A percentile compares a stretch with the other conserved stretches of the same genome.
These are phyloP conservation scores for Trichoderma simmonsii DNA, from an alignment of 2,329 filamentous ascomycete genomes.

Conservation along the genomic window DNA sequence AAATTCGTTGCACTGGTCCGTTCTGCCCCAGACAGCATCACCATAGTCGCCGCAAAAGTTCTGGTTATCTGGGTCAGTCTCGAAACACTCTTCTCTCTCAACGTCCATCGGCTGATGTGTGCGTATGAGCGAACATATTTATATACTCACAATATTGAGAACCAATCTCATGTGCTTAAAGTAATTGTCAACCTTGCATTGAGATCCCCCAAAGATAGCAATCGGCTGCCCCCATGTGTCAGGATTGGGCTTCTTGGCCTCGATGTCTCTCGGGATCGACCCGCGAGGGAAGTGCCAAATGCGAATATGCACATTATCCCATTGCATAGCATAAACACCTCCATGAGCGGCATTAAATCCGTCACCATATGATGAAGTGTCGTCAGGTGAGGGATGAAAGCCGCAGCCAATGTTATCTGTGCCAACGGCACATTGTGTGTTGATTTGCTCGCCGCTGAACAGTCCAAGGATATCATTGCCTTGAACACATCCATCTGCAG, in stretches of 20 bases:
- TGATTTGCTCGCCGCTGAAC: conserved; percentile 29
- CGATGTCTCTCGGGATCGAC: conserved; percentile 63
- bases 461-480: conserved; percentile 22
- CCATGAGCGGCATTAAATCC: conserved; percentile 64
- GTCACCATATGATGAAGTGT: conserved; percentile 54
- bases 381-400: conserved; percentile 38
- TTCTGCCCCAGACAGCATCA: conserved; percentile 42
- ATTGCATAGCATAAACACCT: conserved; percentile 69
- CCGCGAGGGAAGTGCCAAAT: conserved; percentile 75
- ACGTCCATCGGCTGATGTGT: neutral
- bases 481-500: conserved; percentile 37
- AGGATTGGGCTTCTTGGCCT: conserved; percentile 57
- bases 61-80: conserved; percentile 26
- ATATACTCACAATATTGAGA: conserved; percentile 58
- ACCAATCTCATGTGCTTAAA: conserved; percentile 71
- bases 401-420: conserved; percentile 44
- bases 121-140: neutral
- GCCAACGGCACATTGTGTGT: conserved; percentile 38
- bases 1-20: conserved; percentile 38
- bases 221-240: conserved; percentile 64
- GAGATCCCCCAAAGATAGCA: conserved; percentile 62
- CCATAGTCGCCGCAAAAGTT: conserved; percentile 79
- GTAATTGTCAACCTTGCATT: conserved; percentile 62
- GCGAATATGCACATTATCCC: conserved; percentile 64
- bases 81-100: neutral